These are phyloP conservation scores for Camillea tinctor DNA, from an alignment of 2,329 filamentous ascomycete species.

Conservation along the genomic window DNA sequence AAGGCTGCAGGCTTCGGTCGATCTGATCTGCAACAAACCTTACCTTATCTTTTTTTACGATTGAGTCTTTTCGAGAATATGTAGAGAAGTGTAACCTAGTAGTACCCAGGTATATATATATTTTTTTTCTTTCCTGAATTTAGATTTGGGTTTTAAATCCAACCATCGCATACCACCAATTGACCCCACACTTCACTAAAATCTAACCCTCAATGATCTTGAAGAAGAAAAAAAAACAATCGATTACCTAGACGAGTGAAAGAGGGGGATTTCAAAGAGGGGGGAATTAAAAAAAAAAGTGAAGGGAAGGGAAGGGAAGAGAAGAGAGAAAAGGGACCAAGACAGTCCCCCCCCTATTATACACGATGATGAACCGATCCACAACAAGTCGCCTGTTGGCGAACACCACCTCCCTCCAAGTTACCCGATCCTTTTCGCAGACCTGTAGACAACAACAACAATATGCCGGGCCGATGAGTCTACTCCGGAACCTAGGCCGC, in stretches of 20 bases:
- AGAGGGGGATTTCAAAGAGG: neutral
- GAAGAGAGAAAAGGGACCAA: neutral
- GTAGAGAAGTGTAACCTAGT: too few species aligned
- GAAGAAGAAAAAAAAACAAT: neutral
- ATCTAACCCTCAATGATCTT: too few species aligned
- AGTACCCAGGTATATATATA: too few species aligned
- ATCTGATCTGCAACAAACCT: neutral
- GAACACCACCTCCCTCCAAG: conserved; percentile 35
- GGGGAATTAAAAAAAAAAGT: too few species aligned
- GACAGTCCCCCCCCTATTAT: conserved; percentile 18
- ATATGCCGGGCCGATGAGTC: conserved; percentile 21
- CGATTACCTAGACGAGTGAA: too few species aligned
- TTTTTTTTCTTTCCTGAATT: too few species aligned
- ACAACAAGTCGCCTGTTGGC: conserved; percentile 44
- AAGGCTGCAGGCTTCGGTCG: neutral
- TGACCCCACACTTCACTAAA: too few species aligned
- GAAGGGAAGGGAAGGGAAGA: neutral
- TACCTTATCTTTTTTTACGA: neutral
- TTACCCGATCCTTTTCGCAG: conserved; percentile 39
- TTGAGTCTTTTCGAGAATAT: too few species aligned
- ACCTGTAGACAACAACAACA: conserved; percentile 33
- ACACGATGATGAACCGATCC: conserved; percentile 44
- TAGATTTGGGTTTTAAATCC: too few species aligned
- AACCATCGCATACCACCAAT: too few species aligned
- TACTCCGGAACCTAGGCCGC: conserved; percentile 15